A percentile compares a stretch with the other conserved stretches of the same genome.
Conservation (phyloP, 2,329 filamentous ascomycete genomes). For the Curvularia verruculosa region DNA sequence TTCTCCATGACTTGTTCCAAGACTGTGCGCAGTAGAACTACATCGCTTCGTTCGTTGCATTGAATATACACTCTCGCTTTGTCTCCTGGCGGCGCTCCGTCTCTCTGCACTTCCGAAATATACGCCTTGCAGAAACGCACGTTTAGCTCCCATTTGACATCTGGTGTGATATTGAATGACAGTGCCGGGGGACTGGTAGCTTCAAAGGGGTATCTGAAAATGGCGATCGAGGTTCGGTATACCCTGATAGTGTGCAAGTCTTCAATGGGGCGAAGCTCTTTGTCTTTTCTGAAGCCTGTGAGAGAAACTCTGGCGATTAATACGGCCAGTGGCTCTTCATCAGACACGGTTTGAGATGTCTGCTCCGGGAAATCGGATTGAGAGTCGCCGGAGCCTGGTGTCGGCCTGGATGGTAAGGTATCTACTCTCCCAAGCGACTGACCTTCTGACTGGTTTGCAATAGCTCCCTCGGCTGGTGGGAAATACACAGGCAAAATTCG, state of each 20-base stretch:
- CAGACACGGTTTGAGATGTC: not conserved
- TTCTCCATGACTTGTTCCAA: not conserved
- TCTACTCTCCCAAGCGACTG: not conserved
- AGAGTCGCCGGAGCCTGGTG: not conserved
- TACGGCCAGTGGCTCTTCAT: no score
- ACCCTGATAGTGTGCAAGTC: not conserved
- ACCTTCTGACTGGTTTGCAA: conserved; percentile 14
- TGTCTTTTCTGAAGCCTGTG: not conserved
- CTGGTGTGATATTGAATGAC: not conserved
- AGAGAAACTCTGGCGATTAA: not conserved
- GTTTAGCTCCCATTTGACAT: not conserved
- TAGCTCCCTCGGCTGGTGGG: conserved; percentile 28
- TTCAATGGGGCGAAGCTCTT: not conserved
- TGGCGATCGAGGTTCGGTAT: not conserved
- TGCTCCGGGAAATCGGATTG: not conserved
- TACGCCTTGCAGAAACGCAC: not conserved
- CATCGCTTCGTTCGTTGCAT: not conserved
- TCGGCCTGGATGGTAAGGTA: not conserved
- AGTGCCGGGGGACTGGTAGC: not conserved
- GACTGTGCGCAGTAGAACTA: not conserved
- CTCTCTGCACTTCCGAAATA: not conserved
- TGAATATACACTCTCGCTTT: not conserved
- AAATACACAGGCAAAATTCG: conserved; percentile 42
- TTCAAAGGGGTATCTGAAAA: no score
- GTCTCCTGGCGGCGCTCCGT: not conserved